These are phyloP conservation scores for Adansonia grandidieri DNA, from an alignment of 441 rosid genomes.

Conservation along the genomic window DNA sequence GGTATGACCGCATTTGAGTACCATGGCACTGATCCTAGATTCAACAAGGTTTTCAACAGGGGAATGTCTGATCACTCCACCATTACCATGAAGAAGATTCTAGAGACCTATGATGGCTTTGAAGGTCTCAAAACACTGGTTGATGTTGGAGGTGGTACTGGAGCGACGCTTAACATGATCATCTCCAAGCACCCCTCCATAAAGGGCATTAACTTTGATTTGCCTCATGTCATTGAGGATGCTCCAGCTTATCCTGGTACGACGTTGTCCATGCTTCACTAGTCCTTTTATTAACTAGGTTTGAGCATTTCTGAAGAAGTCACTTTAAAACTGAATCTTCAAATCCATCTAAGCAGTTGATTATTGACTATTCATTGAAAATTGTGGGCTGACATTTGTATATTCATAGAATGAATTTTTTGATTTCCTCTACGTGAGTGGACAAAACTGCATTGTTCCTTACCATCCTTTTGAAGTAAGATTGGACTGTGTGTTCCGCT, in stretches of 20 bases:
- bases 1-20: slow-evolving; percentile 69
- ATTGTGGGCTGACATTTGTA: background rate
- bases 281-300: background rate
- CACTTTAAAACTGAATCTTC: background rate
- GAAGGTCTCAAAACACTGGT: slow-evolving; percentile 55
- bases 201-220: slow-evolving; percentile 80
- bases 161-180: slow-evolving; percentile 73
- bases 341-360: background rate
- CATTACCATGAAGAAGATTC: slow-evolving; percentile 69
- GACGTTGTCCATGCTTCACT: background rate
- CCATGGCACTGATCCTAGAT: slow-evolving; percentile 72
- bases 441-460: background rate
- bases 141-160: slow-evolving; percentile 84
- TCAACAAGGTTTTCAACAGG: slow-evolving; percentile 63
- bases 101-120: slow-evolving; percentile 71
- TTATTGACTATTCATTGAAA: background rate
- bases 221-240: slow-evolving; percentile 67
- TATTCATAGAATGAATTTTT: background rate
- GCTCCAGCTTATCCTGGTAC: slow-evolving; percentile 68
- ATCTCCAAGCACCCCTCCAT: slow-evolving; percentile 58
- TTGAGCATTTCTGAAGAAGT: too few relatives aligned
- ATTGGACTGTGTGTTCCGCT: slow-evolving; percentile 17
- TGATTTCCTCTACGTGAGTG: background rate
- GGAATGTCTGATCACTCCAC: slow-evolving; percentile 76
- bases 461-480: background rate